Evolutionary conservation across 768 basidiomycete genomes (phyloP), one percentile per base, ranked within the genome.

Genomic region (Russula lepida): DNA sequence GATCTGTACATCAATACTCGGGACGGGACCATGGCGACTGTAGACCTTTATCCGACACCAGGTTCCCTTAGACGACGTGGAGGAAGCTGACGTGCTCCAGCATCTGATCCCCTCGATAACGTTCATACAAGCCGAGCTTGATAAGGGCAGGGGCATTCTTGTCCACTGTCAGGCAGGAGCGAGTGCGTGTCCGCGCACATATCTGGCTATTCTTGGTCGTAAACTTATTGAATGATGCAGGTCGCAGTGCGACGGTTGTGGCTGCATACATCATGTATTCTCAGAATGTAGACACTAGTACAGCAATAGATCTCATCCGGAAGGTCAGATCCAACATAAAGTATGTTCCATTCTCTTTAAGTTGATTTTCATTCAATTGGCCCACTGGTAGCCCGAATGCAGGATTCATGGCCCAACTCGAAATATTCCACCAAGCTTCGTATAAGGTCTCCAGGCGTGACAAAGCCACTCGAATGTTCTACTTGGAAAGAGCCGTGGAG

Each of bases 81-180:
- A 83, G 49, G 85, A 87, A 53, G 83, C 83, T 37, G 92, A 97
- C 69, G 79, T 93, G 27, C 78, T 95, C 23, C 78, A 81, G 4
- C 89, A 93, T 68, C 77, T 97, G 62, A 74, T 91, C 12, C 83
- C 87, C 1, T 82, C 86, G 3, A 90, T 94, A 58, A 82, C 85
- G 5, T 94, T 93, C 74, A 93, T 97, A 48, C 79, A 89, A 64
- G 79, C 81, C 13, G 88, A 93, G 66, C 72, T 94, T 3, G 80
- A 85, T 70, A 88, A 87, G 68, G 84, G 81, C 0, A 75, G 85
- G 32, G 86, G 87, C 1, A 86, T 98, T 1, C 75, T 95, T 21
- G 89, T 97, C 0, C 94, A 97, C 72, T 95, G 94, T 69, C 86
- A 90, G 60, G 92, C 90, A 25, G 94, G 94, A 27, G 78, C 92